A percentile compares a stretch with the other conserved stretches of the same genome.
Conservation (phyloP, 768 basidiomycete species). For the Hygrocybe punicea region DNA sequence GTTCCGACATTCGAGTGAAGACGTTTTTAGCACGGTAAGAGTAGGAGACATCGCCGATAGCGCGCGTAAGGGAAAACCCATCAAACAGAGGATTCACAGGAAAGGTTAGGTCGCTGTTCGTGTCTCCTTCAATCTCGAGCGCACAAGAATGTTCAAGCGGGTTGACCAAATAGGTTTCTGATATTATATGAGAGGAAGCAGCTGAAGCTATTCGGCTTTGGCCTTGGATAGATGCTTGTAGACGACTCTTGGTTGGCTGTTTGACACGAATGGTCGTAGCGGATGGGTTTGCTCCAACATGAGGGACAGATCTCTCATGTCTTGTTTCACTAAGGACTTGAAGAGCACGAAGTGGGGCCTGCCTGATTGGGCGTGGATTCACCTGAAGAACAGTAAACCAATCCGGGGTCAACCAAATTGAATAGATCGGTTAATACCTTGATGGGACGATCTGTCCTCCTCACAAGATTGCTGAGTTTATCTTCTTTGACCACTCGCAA, state of each 20-base stretch:
- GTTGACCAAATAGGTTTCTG: background rate
- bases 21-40: background rate
- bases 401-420: background rate
- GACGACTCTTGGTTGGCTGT: background rate
- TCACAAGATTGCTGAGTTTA: constrained; percentile 51
- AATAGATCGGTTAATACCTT: background rate
- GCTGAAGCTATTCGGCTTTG: background rate
- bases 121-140: background rate
- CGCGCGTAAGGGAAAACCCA: background rate
- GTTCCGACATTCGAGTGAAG: background rate
- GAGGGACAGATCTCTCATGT: background rate
- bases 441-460: constrained; percentile 29
- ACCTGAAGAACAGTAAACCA: background rate
- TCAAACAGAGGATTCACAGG: background rate
- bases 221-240: background rate
- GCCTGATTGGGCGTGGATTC: background rate
- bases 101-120: background rate
- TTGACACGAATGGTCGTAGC: background rate
- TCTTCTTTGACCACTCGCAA: constrained; percentile 64
- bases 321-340: background rate
- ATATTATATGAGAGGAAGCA: background rate
- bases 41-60: background rate
- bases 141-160: background rate
- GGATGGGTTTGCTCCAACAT: background rate
- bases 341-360: background rate